phyloP scores from a whole-genome alignment of 2,329 filamentous ascomycete genomes.

The Trichoderma hamatum region DNA sequence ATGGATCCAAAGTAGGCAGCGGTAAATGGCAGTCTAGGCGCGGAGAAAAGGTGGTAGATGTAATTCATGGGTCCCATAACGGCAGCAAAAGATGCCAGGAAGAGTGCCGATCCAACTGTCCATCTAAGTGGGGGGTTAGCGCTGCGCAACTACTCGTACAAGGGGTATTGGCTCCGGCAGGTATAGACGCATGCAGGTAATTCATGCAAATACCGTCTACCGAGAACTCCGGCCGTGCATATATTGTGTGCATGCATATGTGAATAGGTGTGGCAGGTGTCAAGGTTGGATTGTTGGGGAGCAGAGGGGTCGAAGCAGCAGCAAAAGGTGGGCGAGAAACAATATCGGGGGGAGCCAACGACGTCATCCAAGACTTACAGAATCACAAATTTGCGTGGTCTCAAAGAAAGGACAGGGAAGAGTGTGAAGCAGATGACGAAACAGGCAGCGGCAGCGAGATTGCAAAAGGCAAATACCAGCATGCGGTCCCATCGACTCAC shows the following conservation, averaged over 20 bases:
- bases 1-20: conserved; percentile 95
- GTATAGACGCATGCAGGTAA: conserved; percentile 19
- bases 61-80: conserved; percentile 91
- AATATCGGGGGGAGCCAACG: conserved; percentile 26
- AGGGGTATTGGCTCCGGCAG: conserved; percentile 13
- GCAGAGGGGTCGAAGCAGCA: conserved; percentile 7
- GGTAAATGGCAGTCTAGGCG: conserved; percentile 86
- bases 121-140: conserved; percentile 64
- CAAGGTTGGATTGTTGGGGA: conserved; percentile 14
- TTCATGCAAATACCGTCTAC: conserved; percentile 15
- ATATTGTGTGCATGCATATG: conserved; percentile 22
- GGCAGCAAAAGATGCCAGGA: conserved; percentile 89
- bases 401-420: conserved; percentile 78
- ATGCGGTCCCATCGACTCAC: conserved; percentile 97
- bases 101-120: conserved; percentile 89
- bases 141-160: conserved; percentile 13
- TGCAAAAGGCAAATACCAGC: conserved; percentile 88
- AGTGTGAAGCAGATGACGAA: conserved; percentile 92
- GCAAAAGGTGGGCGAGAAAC: conserved; percentile 13
- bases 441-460: conserved; percentile 84
- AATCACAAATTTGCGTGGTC: conserved; percentile 92
- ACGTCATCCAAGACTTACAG: conserved; percentile 69
- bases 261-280: conserved; percentile 17
- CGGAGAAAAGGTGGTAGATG: conserved; percentile 79
- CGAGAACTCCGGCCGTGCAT: conserved; percentile 21